Percentiles rank a stretch among this genome's conserved stretches.
Evolutionary conservation across 2,329 filamentous ascomycete species (phyloP).

Genomic region (Fusarium tjaetaba): DNA sequence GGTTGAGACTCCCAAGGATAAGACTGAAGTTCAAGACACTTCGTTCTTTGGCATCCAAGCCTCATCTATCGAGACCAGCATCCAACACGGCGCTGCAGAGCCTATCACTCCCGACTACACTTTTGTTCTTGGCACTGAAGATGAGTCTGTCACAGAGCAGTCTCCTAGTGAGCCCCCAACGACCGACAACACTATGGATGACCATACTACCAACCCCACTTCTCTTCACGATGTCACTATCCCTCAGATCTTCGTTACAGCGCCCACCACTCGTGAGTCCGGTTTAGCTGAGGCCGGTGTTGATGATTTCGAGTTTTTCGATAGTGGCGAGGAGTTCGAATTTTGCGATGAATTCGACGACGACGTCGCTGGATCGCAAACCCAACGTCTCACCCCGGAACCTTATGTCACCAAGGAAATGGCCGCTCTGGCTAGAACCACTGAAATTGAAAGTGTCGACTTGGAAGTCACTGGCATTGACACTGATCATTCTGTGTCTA

Average conservation of each 20-base stretch:
- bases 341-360: neutral
- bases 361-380: neutral
- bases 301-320: neutral
- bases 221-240: neutral
- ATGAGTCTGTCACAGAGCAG: neutral
- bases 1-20: neutral
- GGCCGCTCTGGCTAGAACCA: neutral
- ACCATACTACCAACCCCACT: neutral
- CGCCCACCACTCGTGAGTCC: neutral
- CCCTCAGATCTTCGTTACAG: neutral
- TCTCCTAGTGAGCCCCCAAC: neutral
- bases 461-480: neutral
- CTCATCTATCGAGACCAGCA: neutral
- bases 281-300: neutral
- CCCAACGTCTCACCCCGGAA: neutral
- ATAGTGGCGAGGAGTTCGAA: neutral
- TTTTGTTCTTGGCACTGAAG: neutral
- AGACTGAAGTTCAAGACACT: neutral
- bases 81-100: neutral
- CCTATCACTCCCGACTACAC: neutral
- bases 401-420: neutral
- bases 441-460: neutral
- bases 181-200: neutral
- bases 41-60: neutral
- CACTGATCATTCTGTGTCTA: neutral